Evolutionary conservation across 176 grass and related monocot species (phyloP).

Genomic region (Cenchrus purpureus): DNA sequence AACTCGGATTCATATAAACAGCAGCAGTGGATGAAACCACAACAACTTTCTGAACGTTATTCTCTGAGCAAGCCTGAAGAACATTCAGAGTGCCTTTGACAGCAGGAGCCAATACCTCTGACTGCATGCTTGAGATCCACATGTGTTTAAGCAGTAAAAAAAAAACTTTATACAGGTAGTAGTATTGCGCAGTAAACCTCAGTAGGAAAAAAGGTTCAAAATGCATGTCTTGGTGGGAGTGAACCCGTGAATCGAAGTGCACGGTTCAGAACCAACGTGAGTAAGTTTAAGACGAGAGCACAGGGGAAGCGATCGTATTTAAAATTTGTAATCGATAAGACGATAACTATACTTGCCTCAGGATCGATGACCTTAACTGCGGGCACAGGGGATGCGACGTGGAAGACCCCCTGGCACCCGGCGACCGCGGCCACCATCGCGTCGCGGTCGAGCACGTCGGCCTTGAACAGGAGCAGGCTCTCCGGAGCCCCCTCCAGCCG

Average conservation of each 20-base stretch:
- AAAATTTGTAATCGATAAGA: neutral
- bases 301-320: too few relatives aligned
- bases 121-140: neutral
- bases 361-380: conserved; percentile 34
- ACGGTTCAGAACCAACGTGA: too few relatives aligned
- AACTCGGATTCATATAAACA: conserved; percentile 34
- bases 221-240: neutral
- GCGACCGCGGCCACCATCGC: conserved; percentile 46
- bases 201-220: neutral
- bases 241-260: neutral
- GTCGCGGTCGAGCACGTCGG: conserved; percentile 63
- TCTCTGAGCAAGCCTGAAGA: conserved; percentile 34
- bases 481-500: conserved; percentile 51
- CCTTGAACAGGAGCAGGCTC: conserved; percentile 56
- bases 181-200: neutral
- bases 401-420: conserved; percentile 65
- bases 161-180: neutral
- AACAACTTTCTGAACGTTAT: conserved; percentile 41
- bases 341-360: conserved; percentile 29
- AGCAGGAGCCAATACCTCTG: conserved; percentile 45
- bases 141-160: neutral
- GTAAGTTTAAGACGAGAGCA: neutral
- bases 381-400: conserved; percentile 62
- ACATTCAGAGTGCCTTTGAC: conserved; percentile 49
- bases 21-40: conserved; percentile 49